Evolutionary conservation across 2,329 filamentous ascomycete species (phyloP), one percentile per base, ranked within the genome.

Genomic region (Phaeosphaeriaceae sp.): DNA sequence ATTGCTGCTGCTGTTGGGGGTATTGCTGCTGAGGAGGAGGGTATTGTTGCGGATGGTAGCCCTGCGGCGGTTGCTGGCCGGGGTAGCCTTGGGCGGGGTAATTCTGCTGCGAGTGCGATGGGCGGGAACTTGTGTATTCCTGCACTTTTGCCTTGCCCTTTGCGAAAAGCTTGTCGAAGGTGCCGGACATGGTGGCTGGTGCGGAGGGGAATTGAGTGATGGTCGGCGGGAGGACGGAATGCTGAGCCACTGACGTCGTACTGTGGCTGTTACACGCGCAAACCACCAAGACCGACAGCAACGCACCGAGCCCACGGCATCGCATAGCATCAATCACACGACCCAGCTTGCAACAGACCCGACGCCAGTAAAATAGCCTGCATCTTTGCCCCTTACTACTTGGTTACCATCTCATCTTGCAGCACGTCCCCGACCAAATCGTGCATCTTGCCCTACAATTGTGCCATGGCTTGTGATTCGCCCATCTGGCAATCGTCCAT

Each of bases 131-230:
- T 9, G 70, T 61, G 53, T 70, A 71, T 56, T 75, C 72, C 50
- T 74, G 72, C n/a, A 74, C 66, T 51, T 77, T 76, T 3, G 72
- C 72, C 57, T 76, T 77, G 45, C 75, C 75, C 46, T 76, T 76
- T 33, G 74, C 74, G 44, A 77, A 60, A 5, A 75, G 61, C 52
- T 76, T 76, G 58, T 77, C 73, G 27, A 76, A 62, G 5, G 66
- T 61, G 36, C 54, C 52, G 27, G 71, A 70, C 73, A 76, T 75
- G 41, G 48, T 59, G 42, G 56, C 20, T 57, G 51, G 48, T 53
- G 51, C 54, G 48, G 41, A 19, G 36, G 53, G 51, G 13, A 22
- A 45, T 25, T 54, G 22, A 42, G 48, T 42, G 36, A 25, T 20
- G 31, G 27, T 20, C 17, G 7, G 52, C 53, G 51, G 46, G 42